Conservation (phyloP, 352 stramenopile species). For the Blastocystis sp. region DNA sequence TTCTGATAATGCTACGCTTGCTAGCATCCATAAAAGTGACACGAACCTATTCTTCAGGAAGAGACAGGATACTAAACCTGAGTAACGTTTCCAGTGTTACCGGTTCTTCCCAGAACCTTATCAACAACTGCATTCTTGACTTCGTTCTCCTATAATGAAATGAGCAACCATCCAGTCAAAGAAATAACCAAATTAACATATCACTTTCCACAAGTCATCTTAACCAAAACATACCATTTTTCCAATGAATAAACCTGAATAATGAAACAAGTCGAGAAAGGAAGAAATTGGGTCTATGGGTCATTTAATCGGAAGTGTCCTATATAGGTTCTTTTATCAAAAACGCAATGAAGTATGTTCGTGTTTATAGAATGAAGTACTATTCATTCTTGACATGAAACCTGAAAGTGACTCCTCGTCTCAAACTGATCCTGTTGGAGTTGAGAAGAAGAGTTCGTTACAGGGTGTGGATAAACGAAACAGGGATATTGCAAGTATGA, state of each 20-base stretch:
- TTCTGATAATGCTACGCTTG: conserved; percentile 97
- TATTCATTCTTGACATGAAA: too few relatives aligned
- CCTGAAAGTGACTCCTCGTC: too few relatives aligned
- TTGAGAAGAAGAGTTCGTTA: too few relatives aligned
- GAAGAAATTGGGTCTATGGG: conserved; percentile 6
- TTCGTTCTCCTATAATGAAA: conserved; percentile 64
- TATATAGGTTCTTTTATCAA: not conserved
- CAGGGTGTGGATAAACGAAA: not conserved
- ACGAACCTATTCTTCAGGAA: conserved; percentile 74
- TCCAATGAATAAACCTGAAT: conserved; percentile 45
- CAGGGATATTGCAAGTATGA: not conserved
- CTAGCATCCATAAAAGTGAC: conserved; percentile 99
- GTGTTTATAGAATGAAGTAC: too few relatives aligned
- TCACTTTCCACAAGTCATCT: not conserved
- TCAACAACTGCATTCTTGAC: conserved; percentile 98
- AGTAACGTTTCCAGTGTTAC: conserved; percentile 99
- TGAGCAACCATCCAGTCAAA: conserved; percentile 18
- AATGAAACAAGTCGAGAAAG: not conserved
- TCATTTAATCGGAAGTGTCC: not conserved
- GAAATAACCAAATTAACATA: not conserved
- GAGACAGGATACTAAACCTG: conserved; percentile 75
- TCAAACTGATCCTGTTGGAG: too few relatives aligned
- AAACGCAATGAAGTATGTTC: not conserved
- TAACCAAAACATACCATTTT: conserved; percentile 40
- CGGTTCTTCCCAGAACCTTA: conserved; percentile 96